Conservation (phyloP, 768 basidiomycete species). For the Trametes sanguinea region DNA sequence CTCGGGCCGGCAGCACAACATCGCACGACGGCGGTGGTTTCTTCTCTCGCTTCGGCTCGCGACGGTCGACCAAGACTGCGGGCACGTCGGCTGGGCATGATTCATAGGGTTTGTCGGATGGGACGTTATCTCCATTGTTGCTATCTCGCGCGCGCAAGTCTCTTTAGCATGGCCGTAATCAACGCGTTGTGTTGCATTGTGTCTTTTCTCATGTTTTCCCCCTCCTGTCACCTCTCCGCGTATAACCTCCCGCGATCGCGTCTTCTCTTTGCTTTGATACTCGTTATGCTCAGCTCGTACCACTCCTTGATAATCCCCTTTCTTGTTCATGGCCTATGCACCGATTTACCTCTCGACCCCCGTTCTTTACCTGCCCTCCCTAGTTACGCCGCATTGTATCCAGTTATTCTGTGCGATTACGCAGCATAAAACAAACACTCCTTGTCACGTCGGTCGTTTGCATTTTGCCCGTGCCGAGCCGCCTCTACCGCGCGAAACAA, state of each 20-base stretch:
- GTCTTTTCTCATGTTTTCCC: neutral
- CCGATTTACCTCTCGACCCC: conserved; percentile 7
- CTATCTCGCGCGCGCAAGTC: neutral
- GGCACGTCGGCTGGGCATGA: conserved; percentile 20
- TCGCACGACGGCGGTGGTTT: conserved; percentile 67
- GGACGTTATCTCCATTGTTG: neutral
- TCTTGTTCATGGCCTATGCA: conserved; percentile 10
- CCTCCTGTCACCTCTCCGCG: neutral
- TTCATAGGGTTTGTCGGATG: conserved; percentile 20
- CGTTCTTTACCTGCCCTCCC: conserved; percentile 2
- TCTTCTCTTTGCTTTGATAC: conserved; percentile 13
- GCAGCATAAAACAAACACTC: conserved; percentile 23
- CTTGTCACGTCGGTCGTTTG: neutral
- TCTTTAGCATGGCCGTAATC: conserved; percentile 7
- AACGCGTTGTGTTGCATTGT: conserved; percentile 12
- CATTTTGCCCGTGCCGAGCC: too few species aligned
- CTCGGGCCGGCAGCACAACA: conserved; percentile 70
- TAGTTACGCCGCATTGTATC: conserved; percentile 17
- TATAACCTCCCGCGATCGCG: neutral
- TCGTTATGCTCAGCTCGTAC: conserved; percentile 13
- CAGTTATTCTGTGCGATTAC: conserved; percentile 28
- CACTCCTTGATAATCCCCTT: conserved; percentile 24
- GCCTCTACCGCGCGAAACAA: too few species aligned
- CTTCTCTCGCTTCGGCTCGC: conserved; percentile 78
- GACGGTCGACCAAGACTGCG: conserved; percentile 50